Evolutionary conservation across 2,329 filamentous ascomycete species (phyloP).

Genomic region (Teratosphaeria gauchensis): DNA sequence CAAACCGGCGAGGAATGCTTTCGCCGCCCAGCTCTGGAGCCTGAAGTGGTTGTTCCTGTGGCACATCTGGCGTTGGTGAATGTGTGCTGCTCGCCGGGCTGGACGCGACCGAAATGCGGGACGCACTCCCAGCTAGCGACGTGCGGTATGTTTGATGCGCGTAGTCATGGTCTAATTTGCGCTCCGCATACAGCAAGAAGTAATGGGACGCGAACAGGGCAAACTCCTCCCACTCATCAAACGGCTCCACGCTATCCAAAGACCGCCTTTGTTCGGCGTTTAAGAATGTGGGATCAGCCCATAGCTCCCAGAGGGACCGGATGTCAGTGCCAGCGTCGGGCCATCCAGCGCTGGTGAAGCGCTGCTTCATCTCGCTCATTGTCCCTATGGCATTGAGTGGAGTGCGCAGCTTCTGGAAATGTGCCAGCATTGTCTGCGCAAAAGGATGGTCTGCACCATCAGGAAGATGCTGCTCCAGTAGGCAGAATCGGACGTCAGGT

Average conservation of each 20-base stretch:
- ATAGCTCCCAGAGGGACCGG: conserved; percentile 71
- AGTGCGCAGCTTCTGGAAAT: conserved; percentile 73
- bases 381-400: conserved; percentile 63
- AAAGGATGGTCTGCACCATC: conserved; percentile 72
- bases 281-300: conserved; percentile 62
- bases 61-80: conserved; percentile 8
- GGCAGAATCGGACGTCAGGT: conserved; percentile 66
- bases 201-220: conserved; percentile 78
- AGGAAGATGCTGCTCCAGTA: conserved; percentile 79
- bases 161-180: conserved; percentile 21
- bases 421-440: conserved; percentile 71
- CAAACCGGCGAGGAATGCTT: conserved; percentile 28
- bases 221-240: conserved; percentile 96
- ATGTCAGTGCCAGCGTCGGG: conserved; percentile 40
- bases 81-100: not conserved
- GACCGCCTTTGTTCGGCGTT: conserved; percentile 46
- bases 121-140: conserved; percentile 10
- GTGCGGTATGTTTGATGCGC: conserved; percentile 11
- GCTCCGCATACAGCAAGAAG: conserved; percentile 61
- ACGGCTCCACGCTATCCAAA: conserved; percentile 66
- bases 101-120: conserved; percentile 3
- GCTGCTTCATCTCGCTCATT: conserved; percentile 52
- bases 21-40: conserved; percentile 15
- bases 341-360: conserved; percentile 67
- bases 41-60: conserved; percentile 20